A percentile compares a stretch with the other conserved stretches of the same genome.
Conservation (phyloP, 805 yeast species). For the Candida incommunis region DNA sequence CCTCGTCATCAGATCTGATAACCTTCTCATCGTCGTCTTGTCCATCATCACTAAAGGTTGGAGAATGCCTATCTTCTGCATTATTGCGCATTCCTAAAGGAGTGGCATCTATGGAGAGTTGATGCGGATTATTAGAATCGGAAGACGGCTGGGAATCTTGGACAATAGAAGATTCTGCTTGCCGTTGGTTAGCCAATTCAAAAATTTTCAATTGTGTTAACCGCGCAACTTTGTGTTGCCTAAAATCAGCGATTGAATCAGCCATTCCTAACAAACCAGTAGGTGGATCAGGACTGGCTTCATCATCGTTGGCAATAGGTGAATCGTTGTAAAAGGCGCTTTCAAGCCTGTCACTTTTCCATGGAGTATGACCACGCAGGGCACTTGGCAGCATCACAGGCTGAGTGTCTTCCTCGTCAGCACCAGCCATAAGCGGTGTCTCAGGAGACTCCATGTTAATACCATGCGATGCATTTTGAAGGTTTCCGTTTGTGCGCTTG, state of each 20-base stretch:
- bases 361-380: not conserved
- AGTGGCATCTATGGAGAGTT: not conserved
- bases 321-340: not conserved
- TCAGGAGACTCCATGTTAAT: not conserved
- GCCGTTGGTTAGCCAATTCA: not conserved
- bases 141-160: not conserved
- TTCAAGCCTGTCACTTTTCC: constrained; percentile 1
- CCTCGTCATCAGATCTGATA: not conserved
- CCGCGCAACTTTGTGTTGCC: not conserved
- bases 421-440: not conserved
- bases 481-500: too few species aligned
- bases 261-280: not conserved
- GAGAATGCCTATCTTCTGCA: not conserved
- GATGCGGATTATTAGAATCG: not conserved
- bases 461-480: too few species aligned
- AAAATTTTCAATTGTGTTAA: not conserved
- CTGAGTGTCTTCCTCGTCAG: not conserved
- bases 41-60: not conserved
- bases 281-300: too few species aligned
- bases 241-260: not conserved
- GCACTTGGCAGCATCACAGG: not conserved
- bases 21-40: not conserved
- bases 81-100: not conserved
- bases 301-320: not conserved
- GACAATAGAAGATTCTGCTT: not conserved